Evolutionary conservation across 2,329 filamentous ascomycete genomes (phyloP).

Genomic region (Ophiostoma pallidulum): DNA sequence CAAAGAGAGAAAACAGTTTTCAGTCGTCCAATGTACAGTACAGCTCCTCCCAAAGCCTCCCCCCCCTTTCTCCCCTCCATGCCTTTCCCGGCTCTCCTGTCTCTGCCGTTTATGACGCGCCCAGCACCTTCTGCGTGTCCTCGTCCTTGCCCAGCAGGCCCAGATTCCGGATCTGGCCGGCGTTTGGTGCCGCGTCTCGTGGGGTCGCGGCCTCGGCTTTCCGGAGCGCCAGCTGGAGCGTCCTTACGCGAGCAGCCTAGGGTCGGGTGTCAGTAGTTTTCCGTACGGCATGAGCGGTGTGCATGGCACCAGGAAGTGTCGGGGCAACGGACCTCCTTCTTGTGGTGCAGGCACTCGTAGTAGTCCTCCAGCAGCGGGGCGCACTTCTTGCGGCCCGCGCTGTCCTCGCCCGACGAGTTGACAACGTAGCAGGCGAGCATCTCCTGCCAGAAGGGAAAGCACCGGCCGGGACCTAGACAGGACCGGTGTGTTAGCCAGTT

Average conservation of each 20-base stretch:
- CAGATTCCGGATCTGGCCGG: slow-evolving; percentile 78
- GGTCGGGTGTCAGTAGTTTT: not conserved
- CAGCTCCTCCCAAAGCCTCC: not conserved
- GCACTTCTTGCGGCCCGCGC: slow-evolving; percentile 81
- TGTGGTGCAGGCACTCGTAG: slow-evolving; percentile 97
- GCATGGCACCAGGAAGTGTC: too few relatives aligned
- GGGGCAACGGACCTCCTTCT: slow-evolving; percentile 69
- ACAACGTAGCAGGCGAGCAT: slow-evolving; percentile 96
- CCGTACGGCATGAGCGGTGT: not conserved
- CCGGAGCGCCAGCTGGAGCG: slow-evolving; percentile 76
- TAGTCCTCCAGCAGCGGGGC: slow-evolving; percentile 82
- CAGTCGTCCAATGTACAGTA: slow-evolving; percentile 8
- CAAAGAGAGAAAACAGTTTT: slow-evolving; percentile 1
- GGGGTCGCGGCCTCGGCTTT: slow-evolving; percentile 66
- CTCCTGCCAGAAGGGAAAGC: slow-evolving; percentile 99
- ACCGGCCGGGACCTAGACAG: slow-evolving; percentile 55
- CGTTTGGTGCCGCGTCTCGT: slow-evolving; percentile 71
- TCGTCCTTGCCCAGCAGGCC: slow-evolving; percentile 79
- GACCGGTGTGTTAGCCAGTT: slow-evolving; percentile 6
- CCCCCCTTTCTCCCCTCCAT: not conserved
- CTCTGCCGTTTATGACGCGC: slow-evolving; percentile 16
- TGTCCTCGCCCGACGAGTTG: slow-evolving; percentile 72
- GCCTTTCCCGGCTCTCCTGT: not conserved
- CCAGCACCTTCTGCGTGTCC: slow-evolving; percentile 56
- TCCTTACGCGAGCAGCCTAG: slow-evolving; percentile 67